Evolutionary conservation across 1,139 yeast genomes (phyloP), one percentile per base, ranked within the genome.

Genomic region (Pichia sp.): DNA sequence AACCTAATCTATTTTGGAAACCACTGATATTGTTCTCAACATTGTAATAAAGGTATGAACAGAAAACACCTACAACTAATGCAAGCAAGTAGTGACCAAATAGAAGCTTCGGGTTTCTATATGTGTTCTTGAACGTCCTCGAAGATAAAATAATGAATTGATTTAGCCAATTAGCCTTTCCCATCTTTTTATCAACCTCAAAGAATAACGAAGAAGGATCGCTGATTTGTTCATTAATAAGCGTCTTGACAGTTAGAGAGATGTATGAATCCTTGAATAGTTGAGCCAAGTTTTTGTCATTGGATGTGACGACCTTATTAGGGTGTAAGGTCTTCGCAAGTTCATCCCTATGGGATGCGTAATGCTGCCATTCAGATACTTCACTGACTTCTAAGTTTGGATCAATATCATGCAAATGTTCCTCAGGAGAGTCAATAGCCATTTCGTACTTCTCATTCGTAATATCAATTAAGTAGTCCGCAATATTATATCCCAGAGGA

Each of bases 1-100:
- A 66, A 0, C 98, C 98, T 46, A 91, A 66, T 51, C 98, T 72
- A 59, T 91, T 91, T 58, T 91, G 98, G 66, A 91, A 91, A 0
- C 98, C 98, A 52, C 94, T 78, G 40, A 91, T 88, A 58, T 91
- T 96, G 53, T 87, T 82, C 30, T 78, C 67, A 18, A 88, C 77
- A 51, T 86, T 69, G 60, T 80, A 88, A 59, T 91, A 91, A 29
- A 91, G 65, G 37, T 76, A 74, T 0, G 97, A 96, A 60, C 95
- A 81, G 59, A 91, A 84, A 4, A 76, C 55, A 1, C 95, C 96
- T 58, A 88, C 74, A 14, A 78, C 53, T 8, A 85, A 60, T 0
- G 96, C 81, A 44, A 88, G 66, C 3, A 82, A 64, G 54, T 88
- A 91, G 55, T 91, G 94, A 1, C 93, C 83, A 45, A 86, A 58